phyloP scores from a whole-genome alignment of 208 protist genomes.

The Trichomonas tenax region DNA sequence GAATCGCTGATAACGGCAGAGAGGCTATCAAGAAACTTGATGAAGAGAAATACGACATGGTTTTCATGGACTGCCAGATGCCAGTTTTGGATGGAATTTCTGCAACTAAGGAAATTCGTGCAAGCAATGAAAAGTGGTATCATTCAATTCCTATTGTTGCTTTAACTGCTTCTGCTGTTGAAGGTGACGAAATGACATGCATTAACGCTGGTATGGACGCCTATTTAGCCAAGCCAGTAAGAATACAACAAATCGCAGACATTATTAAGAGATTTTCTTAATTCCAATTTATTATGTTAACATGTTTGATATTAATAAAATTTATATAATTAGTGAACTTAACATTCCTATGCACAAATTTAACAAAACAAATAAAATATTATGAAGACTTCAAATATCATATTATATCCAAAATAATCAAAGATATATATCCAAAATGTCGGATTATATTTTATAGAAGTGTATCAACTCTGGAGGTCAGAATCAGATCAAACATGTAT shows the following conservation, averaged over 20 bases:
- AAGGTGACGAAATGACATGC: constrained; percentile 24
- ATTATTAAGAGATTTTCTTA: not conserved
- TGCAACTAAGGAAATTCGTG: constrained; percentile 26
- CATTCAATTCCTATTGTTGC: constrained; percentile 32
- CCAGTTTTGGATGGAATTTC: constrained; percentile 33
- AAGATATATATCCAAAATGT: too few relatives aligned
- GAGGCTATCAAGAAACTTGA: not conserved
- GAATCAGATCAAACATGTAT: too few relatives aligned
- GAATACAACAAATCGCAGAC: not conserved
- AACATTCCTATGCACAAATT: too few relatives aligned
- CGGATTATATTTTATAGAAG: too few relatives aligned
- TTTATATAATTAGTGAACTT: too few relatives aligned
- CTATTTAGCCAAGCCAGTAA: constrained; percentile 35
- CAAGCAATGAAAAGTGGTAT: not conserved
- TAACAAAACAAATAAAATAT: too few relatives aligned
- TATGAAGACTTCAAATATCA: too few relatives aligned
- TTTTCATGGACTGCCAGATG: constrained; percentile 38
- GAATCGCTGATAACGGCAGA: not conserved
- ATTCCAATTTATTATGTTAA: not conserved
- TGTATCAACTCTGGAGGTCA: too few relatives aligned
- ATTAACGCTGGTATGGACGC: constrained; percentile 34
- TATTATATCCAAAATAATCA: too few relatives aligned
- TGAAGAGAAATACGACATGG: not conserved
- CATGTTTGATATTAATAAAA: too few relatives aligned
- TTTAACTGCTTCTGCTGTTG: constrained; percentile 31